Evolutionary conservation across 2,329 filamentous ascomycete species (phyloP), one percentile per base, ranked within the genome.

Genomic region (Alternaria alternata): DNA sequence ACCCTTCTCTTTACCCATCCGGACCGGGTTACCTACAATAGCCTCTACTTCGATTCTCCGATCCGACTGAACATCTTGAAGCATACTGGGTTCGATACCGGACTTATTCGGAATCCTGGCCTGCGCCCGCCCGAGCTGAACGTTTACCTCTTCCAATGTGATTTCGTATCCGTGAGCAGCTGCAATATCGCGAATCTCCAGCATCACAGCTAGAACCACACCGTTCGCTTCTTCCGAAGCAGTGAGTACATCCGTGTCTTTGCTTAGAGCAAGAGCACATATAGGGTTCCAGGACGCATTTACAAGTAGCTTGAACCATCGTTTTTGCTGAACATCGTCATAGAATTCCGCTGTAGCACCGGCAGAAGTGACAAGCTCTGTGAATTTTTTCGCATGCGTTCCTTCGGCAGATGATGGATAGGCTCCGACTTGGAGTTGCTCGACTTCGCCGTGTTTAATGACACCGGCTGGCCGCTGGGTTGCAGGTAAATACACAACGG

Each of bases 211-310:
- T 41, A 72, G 68, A 7, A 84, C 71, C 3, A 82, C 69, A 14
- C 71, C 70, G 20, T 74, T 66, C 2, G 81, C 75, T 16, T 68
- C 70, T 0, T 76, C 73, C 1, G 80, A 84, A 0, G 72, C 79
- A 0, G 64, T 64, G 11, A 88, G 74, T 69, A 87, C 85, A 0
- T 81, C 71, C 0, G 84, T 81, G 20, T 87, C 87, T 57, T 85
- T 82, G 42, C 81, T 80, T 0, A 84, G 80, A 0, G 85, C 84
- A 1, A 89, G 76, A 0, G 87, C 86, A 42, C 85, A 87, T 36
- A 88, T 80, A 0, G 87, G 84, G 64, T 89, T 89, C 84, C 86
- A 89, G 0, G 85, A 81, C 1, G 83, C 86, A 68, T 89, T 89
- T 73, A 87, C 79, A 0, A 89, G 77, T 0, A 89, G 80, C 72